Evolutionary conservation across 2,329 filamentous ascomycete genomes (phyloP).

Genomic region (Botrytis deweyae): DNA sequence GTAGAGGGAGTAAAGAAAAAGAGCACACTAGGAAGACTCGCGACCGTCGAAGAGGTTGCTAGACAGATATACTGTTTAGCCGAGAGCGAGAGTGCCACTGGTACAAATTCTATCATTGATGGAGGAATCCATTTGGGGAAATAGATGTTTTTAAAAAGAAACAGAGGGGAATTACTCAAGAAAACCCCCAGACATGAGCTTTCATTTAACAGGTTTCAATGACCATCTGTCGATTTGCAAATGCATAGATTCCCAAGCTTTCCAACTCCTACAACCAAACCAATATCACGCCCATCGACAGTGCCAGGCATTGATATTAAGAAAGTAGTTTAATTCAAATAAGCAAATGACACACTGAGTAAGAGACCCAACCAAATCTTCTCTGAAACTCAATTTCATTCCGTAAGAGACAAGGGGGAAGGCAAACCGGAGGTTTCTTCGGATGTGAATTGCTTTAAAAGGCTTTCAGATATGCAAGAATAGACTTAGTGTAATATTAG

Average conservation of each 20-base stretch:
- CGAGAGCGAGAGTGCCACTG: slow-evolving; percentile 50
- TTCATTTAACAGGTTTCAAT: background rate
- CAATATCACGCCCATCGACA: background rate
- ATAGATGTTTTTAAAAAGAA: background rate
- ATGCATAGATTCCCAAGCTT: background rate
- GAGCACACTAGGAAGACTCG: slow-evolving; percentile 29
- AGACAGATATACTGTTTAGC: slow-evolving; percentile 53
- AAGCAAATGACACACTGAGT: background rate
- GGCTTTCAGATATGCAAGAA: background rate
- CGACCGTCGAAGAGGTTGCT: slow-evolving; percentile 47
- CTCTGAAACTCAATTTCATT: background rate
- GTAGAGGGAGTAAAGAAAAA: slow-evolving; percentile 28
- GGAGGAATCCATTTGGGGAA: slow-evolving; percentile 23
- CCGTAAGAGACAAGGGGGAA: background rate
- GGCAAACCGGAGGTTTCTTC: background rate
- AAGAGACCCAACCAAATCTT: background rate
- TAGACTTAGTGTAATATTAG: background rate
- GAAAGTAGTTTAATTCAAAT: background rate
- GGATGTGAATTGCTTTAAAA: background rate
- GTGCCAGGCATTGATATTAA: background rate
- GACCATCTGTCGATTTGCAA: background rate
- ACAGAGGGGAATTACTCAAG: no score
- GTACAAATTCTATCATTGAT: slow-evolving; percentile 53
- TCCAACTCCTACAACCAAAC: background rate
- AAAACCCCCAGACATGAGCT: background rate